Evolutionary conservation across 148 eudicot species (phyloP).

Genomic region (Euryodendron excelsum): DNA sequence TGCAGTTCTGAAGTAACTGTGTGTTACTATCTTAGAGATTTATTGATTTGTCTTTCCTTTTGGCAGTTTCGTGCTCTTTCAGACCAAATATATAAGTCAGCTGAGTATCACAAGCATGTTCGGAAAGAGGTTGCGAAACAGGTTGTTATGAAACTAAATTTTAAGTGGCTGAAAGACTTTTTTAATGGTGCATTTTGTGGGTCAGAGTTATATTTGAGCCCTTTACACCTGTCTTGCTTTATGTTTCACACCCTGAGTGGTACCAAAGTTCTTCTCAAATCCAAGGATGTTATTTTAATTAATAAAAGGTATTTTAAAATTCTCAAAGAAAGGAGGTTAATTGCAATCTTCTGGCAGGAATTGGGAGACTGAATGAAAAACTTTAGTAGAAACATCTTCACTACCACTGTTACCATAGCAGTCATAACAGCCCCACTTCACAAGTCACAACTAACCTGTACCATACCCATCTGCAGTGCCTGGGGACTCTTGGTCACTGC

Average conservation of each 20-base stretch:
- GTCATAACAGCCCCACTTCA: not conserved
- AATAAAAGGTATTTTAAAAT: not conserved
- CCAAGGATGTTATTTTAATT: slow-evolving; percentile 2
- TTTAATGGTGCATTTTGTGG: not conserved
- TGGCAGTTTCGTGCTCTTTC: slow-evolving; percentile 94
- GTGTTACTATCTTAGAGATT: slow-evolving; percentile 3
- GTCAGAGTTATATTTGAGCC: not conserved
- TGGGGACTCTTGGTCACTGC: not conserved
- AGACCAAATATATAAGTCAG: slow-evolving; percentile 75
- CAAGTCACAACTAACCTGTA: not conserved
- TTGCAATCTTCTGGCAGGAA: not conserved
- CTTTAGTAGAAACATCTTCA: not conserved
- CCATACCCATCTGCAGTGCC: not conserved
- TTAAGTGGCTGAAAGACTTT: slow-evolving; percentile 11
- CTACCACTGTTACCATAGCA: not conserved
- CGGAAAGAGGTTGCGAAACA: slow-evolving; percentile 84
- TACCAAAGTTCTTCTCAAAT: not conserved
- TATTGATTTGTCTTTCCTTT: slow-evolving; percentile 14
- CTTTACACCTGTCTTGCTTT: not conserved
- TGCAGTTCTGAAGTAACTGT: slow-evolving; percentile 15
- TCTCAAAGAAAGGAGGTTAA: not conserved
- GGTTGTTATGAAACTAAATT: slow-evolving; percentile 40
- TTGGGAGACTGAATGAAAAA: not conserved
- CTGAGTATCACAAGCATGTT: slow-evolving; percentile 80
- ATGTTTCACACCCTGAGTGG: not conserved